phyloP scores from a whole-genome alignment of 805 yeast species.

The Saturnispora mendoncae region DNA sequence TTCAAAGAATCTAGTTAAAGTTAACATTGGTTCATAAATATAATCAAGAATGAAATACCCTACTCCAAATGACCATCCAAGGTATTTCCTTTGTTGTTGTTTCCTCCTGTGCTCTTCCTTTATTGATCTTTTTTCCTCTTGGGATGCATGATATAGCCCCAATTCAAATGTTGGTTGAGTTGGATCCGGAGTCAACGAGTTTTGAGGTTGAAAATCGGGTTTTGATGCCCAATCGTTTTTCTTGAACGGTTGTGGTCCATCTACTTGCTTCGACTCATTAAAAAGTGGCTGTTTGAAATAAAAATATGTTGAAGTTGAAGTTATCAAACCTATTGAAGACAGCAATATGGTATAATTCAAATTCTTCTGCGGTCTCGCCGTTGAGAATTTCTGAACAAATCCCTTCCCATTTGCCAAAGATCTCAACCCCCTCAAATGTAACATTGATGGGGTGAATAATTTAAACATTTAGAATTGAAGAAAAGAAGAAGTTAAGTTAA shows the following conservation, averaged over 20 bases:
- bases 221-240: conserved; percentile 12
- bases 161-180: conserved; percentile 59
- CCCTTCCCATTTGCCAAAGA: neutral
- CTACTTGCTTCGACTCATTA: conserved; percentile 1
- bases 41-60: conserved; percentile 43
- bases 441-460: neutral
- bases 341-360: neutral
- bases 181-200: conserved; percentile 36
- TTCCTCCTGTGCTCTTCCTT: conserved; percentile 28
- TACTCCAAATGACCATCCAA: conserved; percentile 31
- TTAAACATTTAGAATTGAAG: neutral
- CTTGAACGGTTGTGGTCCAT: conserved; percentile 12
- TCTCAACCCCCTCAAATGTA: neutral
- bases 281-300: conserved; percentile 1
- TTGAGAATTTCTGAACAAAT: too few species aligned
- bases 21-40: conserved; percentile 59
- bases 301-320: conserved; percentile 4
- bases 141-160: conserved; percentile 55
- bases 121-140: conserved; percentile 40
- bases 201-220: conserved; percentile 17
- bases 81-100: conserved; percentile 14
- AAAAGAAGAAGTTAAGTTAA: neutral
- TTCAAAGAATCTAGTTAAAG: conserved; percentile 61
- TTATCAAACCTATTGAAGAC: neutral
- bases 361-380: neutral